Evolutionary conservation across 805 yeast species (phyloP), one percentile per base, ranked within the genome.

Genomic region (Candida silvicultrix): DNA sequence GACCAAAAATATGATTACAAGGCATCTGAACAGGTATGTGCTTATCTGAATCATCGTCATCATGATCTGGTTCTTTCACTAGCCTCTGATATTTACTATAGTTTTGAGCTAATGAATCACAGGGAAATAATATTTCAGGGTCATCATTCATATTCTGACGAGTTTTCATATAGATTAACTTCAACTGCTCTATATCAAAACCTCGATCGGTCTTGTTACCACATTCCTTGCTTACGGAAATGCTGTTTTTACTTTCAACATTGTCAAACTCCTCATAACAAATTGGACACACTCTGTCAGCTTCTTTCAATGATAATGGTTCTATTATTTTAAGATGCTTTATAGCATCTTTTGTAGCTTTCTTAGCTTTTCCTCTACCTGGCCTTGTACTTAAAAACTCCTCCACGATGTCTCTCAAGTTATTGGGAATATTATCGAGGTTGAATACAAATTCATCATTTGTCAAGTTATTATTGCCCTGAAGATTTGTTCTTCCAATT

Each of bases 1-100:
- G 74, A 7, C 98, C 97, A 70, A 92, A 92, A 0, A 82, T 63
- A 60, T 90, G 98, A 5, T 80, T 79, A 62, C 98, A 90, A 0
- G 96, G 94, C 80, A 90, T 73, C 48, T 75, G 67, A 0, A 85
- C 74, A 0, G 97, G 85, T 4, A 74, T 64, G 60, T 92, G 97
- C 35, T 29, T 15, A 5, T 47, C 53, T 15, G 45, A 47, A 22
- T 46, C 45, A 2, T 39, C 32, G 9, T 25, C n/a, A 5, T 3
- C 5, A 11, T 11, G 38, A 23, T 38, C 21, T 44, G 21, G n/a
- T 35, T 22, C 16, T 36, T 32, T 14, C 41, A 22, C n/a, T 18
- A 22, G 18, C 35, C 23, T 3, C n/a, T 38, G 39, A 19, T 41
- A 49, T 32, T 52, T 53, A 8, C 45, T 12, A 28, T 50, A 51